phyloP scores from a whole-genome alignment of 2,329 filamentous ascomycete genomes.

The Orbilia oligospora region DNA sequence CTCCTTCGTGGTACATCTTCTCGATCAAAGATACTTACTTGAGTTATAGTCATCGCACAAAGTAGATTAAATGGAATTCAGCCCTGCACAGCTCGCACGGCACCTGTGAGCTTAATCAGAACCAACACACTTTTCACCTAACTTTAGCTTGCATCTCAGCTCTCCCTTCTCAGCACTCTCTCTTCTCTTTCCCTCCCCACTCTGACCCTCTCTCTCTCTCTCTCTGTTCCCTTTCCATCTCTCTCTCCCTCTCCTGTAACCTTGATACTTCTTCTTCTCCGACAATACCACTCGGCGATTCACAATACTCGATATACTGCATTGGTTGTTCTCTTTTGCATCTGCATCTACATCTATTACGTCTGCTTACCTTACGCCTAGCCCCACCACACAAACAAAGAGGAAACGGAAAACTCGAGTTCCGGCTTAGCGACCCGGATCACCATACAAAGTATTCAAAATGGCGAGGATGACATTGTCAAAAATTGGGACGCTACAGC shows the following conservation, averaged over 20 bases:
- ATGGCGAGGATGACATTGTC: slow-evolving; percentile 47
- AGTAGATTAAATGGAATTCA: background rate
- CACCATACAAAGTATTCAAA: slow-evolving; percentile 1
- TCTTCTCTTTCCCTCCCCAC: background rate
- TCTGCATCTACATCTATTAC: background rate
- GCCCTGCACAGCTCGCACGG: background rate
- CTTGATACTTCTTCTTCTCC: slow-evolving; percentile 20
- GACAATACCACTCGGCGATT: slow-evolving; percentile 15
- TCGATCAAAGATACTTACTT: background rate
- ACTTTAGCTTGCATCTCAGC: slow-evolving; percentile 50
- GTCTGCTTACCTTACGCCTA: background rate
- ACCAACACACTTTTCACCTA: slow-evolving; percentile 37
- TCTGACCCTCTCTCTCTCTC: slow-evolving; percentile 3
- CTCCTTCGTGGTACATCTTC: background rate
- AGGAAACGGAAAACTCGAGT: slow-evolving; percentile 3
- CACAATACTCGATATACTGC: background rate
- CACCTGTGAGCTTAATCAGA: slow-evolving; percentile 1
- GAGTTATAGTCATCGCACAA: background rate
- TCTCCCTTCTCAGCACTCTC: slow-evolving; percentile 20
- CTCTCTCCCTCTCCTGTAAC: slow-evolving; percentile 16
- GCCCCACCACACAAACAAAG: slow-evolving; percentile 21
- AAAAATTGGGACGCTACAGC: slow-evolving; percentile 50
- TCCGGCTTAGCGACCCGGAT: slow-evolving; percentile 25
- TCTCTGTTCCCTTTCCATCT: too few relatives aligned
- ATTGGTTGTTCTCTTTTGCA: background rate